Evolutionary conservation across 495 filamentous ascomycete genomes (phyloP), one percentile per base, ranked within the genome.

Genomic region (Geopyxis carbonaria): DNA sequence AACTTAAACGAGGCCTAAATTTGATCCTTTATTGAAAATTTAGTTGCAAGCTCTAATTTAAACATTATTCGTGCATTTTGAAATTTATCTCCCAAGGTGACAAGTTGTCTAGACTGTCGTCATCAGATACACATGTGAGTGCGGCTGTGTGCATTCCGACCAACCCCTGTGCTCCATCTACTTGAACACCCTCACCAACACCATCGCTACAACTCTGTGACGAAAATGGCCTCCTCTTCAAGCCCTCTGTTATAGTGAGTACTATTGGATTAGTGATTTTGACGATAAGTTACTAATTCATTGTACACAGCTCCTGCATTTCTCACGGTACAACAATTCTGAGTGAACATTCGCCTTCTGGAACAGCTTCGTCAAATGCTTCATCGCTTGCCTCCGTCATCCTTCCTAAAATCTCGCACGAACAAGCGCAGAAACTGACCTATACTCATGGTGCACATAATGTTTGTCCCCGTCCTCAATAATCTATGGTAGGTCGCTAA

Each of bases 361-460:
- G 67, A 16, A 72, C 78, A 25, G 78, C 86, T 27, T 72, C 76
- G 15, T 73, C 77, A 18, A 68, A 76, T 44, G 78, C 81, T 38
- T 86, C 81, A 20, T 74, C 69, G 16, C 80, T 95, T 47, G 83
- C 87, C 51, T 86, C 84, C 44, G 68, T 94, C 49, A 84, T 95
- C 63, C 83, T 97, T 44, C 89, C 89, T 40, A 94, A 93, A 54
- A 93, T 97, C 68, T 61, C 62, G 44, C 89, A 97, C 59, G 57
- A 66, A 40, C 61, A 69, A 22, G 70, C 86, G 5, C 77, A 87
- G 56, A 93, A 93, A 58, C 73, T 92, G 24, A 95, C 87, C 45
- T 93, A 87, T 66, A 91, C 81, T 19, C 83, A 92, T 59, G 76
- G 84, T 57, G 64, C 73, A 30, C 74, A 93, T 57, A 84, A 86